Base-by-base conservation (phyloP, 177 flowering plant genomes). In the Vitis hybrid region DNA sequence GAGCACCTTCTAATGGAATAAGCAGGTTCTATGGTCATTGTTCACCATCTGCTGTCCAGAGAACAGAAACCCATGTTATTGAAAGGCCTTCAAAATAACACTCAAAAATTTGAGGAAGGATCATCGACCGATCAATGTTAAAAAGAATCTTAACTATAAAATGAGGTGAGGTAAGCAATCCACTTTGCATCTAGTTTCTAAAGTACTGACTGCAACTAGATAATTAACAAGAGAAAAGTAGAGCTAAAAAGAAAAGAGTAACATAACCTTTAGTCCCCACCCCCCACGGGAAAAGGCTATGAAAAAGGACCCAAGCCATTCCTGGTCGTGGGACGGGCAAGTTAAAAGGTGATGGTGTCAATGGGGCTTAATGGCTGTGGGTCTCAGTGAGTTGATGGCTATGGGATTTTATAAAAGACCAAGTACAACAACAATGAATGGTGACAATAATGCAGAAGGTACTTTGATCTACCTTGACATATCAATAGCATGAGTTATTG, bases 361-460 rank as follows among this genome's bases (percentile, higher is more conserved):
- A 19, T 61, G 70, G 63, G 22, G 28, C 58, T 68, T 60, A 63
- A 60, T 13, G 56, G 57, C 11, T 52, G 68, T 66, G 73, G 76
- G 74, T 63, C 70, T 61, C 59, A 56, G 9, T 65, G 64, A 50
- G 65, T 72, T 77, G 61, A 70, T 70, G 20, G 71, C 51, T 55
- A 50, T 61, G 47, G 66, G 67, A 77, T 47, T 65, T 66, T 31
- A 49, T 9, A 49, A 19, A 73, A 61, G 63, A 56, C 70, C 58
- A 70, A 56, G 74, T 49, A 73, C 76, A 66, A 65, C 56, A 65
- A 72, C 55, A 18, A 58, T 11, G 56, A 9, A 33, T 28, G n/a
- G 12, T 58, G 59, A 47, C 10, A 68, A 68, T 58, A 53, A 55
- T 53, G 49, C 50, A n/a, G 12, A 11, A 65, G 31, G 67, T 19